Evolutionary conservation across 2,329 filamentous ascomycete genomes (phyloP).

Genomic region (Talaromyces sp.): DNA sequence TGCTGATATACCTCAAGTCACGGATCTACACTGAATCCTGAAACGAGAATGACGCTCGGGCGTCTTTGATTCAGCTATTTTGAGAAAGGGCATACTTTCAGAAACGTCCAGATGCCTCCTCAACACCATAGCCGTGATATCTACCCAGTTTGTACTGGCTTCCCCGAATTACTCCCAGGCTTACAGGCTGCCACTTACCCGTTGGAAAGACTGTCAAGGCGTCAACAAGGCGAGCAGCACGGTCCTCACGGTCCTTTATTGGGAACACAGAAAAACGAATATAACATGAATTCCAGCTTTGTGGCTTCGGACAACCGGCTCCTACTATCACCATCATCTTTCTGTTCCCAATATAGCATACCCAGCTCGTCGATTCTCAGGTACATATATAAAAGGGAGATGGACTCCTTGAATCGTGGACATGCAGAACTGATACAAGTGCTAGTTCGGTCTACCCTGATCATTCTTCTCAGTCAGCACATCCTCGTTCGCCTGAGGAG

Average conservation of each 20-base stretch:
- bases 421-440: neutral
- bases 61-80: neutral
- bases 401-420: neutral
- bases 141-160: neutral
- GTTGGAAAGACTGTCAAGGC: neutral
- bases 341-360: constrained; percentile 1
- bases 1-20: neutral
- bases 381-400: constrained; percentile 10
- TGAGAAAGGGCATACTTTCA: neutral
- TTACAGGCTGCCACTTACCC: neutral
- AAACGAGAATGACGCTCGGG: neutral
- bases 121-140: constrained; percentile 1
- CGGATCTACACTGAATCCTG: neutral
- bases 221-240: neutral
- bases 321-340: constrained; percentile 1
- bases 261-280: constrained; percentile 2
- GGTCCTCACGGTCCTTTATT: neutral
- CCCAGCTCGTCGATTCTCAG: constrained; percentile 1
- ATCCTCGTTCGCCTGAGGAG: constrained; percentile 1
- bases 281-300: neutral
- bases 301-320: neutral
- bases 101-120: neutral
- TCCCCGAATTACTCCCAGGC: neutral
- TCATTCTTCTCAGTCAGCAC: constrained; percentile 14
- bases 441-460: constrained; percentile 5